phyloP scores from a whole-genome alignment of 805 yeast species.

The Jamesozyma piceae region DNA sequence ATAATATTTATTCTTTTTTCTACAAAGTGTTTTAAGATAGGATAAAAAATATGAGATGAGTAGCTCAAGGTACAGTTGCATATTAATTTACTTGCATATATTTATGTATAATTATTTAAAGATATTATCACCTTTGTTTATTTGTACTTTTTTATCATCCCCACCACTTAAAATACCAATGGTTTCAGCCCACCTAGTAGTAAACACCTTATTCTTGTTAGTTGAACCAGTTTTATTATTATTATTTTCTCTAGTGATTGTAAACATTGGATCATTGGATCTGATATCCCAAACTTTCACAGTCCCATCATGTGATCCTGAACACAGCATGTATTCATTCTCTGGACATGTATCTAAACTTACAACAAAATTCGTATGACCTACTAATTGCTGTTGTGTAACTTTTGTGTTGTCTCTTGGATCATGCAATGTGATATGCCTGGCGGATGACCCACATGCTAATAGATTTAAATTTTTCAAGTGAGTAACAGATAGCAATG shows the following conservation, averaged over 20 bases:
- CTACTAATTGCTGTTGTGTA: conserved; percentile 65
- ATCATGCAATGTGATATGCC: conserved; percentile 90
- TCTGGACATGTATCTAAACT: conserved; percentile 65
- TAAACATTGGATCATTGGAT: conserved; percentile 71
- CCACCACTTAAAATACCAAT: conserved; percentile 90
- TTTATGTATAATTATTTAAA: conserved; percentile 11
- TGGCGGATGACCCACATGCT: conserved; percentile 95
- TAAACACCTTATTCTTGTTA: conserved; percentile 62
- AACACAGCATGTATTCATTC: conserved; percentile 71
- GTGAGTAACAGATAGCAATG: conserved; percentile 66
- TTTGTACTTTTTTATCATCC: conserved; percentile 84
- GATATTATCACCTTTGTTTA: conserved; percentile 44
- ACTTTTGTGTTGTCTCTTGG: conserved; percentile 61
- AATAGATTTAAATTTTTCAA: conserved; percentile 60
- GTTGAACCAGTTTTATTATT: conserved; percentile 40
- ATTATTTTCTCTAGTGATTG: conserved; percentile 63
- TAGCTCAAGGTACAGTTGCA: not conserved
- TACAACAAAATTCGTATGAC: conserved; percentile 88
- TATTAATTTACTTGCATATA: too few species aligned
- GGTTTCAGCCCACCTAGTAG: conserved; percentile 71
- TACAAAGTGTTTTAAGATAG: too few species aligned
- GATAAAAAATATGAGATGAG: too few species aligned
- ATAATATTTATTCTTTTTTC: too few species aligned
- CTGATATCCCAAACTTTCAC: conserved; percentile 93
- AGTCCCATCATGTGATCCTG: conserved; percentile 95